phyloP scores from a whole-genome alignment of 129 eudicot species.

The Flaveria sonorensis region DNA sequence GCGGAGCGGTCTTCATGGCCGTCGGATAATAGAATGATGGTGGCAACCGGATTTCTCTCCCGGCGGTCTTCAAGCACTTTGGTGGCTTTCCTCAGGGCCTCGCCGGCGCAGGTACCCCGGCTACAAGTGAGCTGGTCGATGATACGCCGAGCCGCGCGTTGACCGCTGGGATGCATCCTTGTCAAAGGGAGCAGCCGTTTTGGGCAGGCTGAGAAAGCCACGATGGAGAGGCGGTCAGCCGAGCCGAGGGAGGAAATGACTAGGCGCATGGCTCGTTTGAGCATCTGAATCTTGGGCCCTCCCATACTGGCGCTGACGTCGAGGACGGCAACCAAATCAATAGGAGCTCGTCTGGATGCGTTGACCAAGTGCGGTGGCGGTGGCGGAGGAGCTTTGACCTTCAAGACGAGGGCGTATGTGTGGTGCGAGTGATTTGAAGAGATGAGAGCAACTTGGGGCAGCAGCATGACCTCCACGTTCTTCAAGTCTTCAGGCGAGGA shows the following conservation, averaged over 20 bases:
- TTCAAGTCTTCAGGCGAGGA: conserved; percentile 26
- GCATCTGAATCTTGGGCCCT: conserved; percentile 72
- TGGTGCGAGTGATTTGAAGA: conserved; percentile 44
- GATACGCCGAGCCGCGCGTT: conserved; percentile 75
- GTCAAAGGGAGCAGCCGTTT: conserved; percentile 63
- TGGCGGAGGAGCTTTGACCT: conserved; percentile 76
- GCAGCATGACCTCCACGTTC: conserved; percentile 54
- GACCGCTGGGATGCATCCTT: conserved; percentile 72
- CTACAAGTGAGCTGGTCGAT: conserved; percentile 61
- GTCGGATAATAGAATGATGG: conserved; percentile 74
- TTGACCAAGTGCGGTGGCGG: conserved; percentile 22
- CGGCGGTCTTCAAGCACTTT: conserved; percentile 83
- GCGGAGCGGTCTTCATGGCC: conserved; percentile 58
- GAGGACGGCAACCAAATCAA: conserved; percentile 88
- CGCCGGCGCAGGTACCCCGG: conserved; percentile 64
- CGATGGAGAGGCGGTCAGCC: conserved; percentile 75
- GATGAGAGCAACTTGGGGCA: conserved; percentile 68
- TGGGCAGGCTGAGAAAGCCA: conserved; percentile 63
- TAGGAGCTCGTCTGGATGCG: conserved; percentile 65
- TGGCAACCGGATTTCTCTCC: conserved; percentile 82
- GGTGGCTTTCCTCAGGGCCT: conserved; percentile 69
- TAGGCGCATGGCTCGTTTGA: conserved; percentile 85
- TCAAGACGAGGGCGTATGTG: conserved; percentile 65
- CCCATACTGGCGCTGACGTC: conserved; percentile 83
- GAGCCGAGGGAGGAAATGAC: conserved; percentile 88